A percentile compares a stretch with the other conserved stretches of the same genome.
These are phyloP conservation scores for Cercospora canescens DNA, from an alignment of 2,329 filamentous ascomycete genomes.

Conservation along the genomic window DNA sequence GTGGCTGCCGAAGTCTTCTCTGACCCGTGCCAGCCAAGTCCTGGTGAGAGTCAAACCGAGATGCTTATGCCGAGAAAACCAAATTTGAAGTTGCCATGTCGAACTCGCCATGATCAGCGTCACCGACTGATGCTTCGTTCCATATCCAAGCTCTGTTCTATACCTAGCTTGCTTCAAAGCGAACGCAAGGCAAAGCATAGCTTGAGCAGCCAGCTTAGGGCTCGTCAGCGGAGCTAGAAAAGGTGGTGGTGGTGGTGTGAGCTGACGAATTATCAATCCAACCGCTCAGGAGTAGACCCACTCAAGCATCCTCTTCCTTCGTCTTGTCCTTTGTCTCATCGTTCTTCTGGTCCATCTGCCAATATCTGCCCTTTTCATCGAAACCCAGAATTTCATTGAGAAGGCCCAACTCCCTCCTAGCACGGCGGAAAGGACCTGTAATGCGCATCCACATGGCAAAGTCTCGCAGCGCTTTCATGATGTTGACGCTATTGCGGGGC, in stretches of 20 bases:
- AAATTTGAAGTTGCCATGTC: not conserved
- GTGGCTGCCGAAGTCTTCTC: too few relatives aligned
- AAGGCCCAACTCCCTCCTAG: constrained; percentile 16
- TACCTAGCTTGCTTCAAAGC: not conserved
- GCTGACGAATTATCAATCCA: too few relatives aligned
- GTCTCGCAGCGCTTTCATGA: constrained; percentile 19
- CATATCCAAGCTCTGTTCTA: not conserved
- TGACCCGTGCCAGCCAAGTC: too few relatives aligned
- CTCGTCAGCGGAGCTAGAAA: too few relatives aligned
- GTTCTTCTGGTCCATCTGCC: constrained; percentile 9
- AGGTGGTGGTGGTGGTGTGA: too few relatives aligned
- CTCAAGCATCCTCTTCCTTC: not conserved
- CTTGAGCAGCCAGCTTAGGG: not conserved
- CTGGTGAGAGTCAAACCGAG: not conserved
- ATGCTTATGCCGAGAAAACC: not conserved
- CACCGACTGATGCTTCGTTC: not conserved
- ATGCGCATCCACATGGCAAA: constrained; percentile 9
- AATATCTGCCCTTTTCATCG: constrained; percentile 21
- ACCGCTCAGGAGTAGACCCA: not conserved
- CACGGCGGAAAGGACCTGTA: constrained; percentile 14
- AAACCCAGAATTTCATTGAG: constrained; percentile 22
- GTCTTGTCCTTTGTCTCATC: not conserved
- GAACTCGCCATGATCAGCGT: not conserved
- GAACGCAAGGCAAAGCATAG: not conserved
- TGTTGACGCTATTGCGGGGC: constrained; percentile 13